Evolutionary conservation across 2,329 filamentous ascomycete species (phyloP).

Genomic region (Zasmidium citrigriseum): DNA sequence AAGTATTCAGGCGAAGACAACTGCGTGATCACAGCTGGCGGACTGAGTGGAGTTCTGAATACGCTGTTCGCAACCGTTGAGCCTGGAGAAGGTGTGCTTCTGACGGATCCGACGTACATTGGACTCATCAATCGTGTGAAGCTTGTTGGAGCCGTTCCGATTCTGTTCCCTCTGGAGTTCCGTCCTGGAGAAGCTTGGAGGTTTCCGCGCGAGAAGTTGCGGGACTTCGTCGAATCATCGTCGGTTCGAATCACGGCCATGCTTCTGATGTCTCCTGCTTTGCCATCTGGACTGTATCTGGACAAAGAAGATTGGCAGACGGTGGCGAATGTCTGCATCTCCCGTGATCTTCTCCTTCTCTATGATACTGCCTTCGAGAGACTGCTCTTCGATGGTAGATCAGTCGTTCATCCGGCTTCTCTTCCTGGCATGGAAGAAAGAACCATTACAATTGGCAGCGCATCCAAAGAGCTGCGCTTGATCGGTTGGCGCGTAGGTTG

Average conservation of each 20-base stretch:
- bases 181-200: constrained; percentile 6
- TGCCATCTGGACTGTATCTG: constrained; percentile 8
- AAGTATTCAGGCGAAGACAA: constrained; percentile 6
- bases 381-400: constrained; percentile 3
- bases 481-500: constrained; percentile 12
- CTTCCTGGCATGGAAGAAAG: constrained; percentile 4
- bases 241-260: constrained; percentile 6
- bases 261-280: constrained; percentile 7
- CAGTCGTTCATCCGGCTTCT: constrained; percentile 10
- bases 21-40: constrained; percentile 8
- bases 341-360: not conserved
- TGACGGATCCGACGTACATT: constrained; percentile 16
- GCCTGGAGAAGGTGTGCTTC: constrained; percentile 12
- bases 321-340: not conserved
- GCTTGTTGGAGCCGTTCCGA: constrained; percentile 10
- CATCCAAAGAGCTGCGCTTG: constrained; percentile 9
- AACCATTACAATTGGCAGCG: constrained; percentile 7
- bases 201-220: constrained; percentile 10
- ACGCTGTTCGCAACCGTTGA: constrained; percentile 14
- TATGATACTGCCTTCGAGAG: constrained; percentile 4
- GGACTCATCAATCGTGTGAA: constrained; percentile 18
- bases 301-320: constrained; percentile 5
- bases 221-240: constrained; percentile 1
- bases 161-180: constrained; percentile 11
- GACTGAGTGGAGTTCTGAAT: constrained; percentile 2